These are phyloP conservation scores for Mycothermus thermophilus DNA, from an alignment of 495 filamentous ascomycete species.

Conservation along the genomic window DNA sequence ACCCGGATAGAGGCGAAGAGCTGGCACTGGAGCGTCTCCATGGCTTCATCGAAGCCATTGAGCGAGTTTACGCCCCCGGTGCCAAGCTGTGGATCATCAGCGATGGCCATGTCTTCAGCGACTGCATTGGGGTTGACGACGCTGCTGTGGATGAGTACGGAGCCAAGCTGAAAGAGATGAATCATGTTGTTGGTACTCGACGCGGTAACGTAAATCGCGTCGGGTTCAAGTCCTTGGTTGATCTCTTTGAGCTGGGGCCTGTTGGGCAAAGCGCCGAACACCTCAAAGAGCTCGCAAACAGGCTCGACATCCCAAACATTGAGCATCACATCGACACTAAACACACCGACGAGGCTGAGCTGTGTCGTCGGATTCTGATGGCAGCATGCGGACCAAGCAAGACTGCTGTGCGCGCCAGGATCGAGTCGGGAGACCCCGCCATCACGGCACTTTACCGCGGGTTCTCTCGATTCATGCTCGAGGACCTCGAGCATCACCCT, in stretches of 20 bases:
- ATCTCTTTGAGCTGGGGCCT: constrained; percentile 6
- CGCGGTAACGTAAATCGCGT: constrained; percentile 2
- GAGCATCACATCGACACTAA: constrained; percentile 18
- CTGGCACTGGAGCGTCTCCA: constrained; percentile 19
- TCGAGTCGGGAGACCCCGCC: constrained; percentile 20
- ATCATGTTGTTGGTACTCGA: constrained; percentile 9
- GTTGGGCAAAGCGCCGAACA: not conserved
- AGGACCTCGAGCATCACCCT: constrained; percentile 26
- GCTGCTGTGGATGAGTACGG: constrained; percentile 23
- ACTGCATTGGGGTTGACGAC: constrained; percentile 31
- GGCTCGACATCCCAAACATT: constrained; percentile 11
- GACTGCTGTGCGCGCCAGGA: constrained; percentile 16
- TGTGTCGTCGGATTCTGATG: constrained; percentile 25
- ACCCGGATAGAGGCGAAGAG: constrained; percentile 9
- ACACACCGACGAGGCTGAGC: constrained; percentile 21
- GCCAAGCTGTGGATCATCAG: constrained; percentile 26
- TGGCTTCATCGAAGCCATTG: constrained; percentile 17
- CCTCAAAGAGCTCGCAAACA: not conserved
- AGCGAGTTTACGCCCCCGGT: constrained; percentile 20
- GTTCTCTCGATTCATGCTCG: constrained; percentile 34
- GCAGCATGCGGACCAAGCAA: constrained; percentile 18
- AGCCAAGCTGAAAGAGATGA: constrained; percentile 19
- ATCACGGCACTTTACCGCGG: constrained; percentile 30
- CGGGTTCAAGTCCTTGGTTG: constrained; percentile 9
- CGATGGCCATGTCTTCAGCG: constrained; percentile 32